phyloP scores from a whole-genome alignment of 371 early-diverging fungal species.

The Mucor lusitanicus region DNA sequence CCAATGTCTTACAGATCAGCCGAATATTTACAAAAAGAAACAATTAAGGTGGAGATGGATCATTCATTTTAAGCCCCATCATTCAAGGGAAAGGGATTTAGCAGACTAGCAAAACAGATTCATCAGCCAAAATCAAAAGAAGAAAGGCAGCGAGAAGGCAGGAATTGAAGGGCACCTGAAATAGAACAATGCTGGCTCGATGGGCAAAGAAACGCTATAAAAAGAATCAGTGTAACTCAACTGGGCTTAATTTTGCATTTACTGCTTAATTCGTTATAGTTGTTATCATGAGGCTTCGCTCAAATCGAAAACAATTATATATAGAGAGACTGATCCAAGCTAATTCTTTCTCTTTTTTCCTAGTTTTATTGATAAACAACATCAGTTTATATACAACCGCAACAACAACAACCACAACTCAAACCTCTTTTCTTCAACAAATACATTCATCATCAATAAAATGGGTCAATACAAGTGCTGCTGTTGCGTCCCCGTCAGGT shows the following conservation, averaged over 20 bases:
- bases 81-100: neutral
- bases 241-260: constrained; percentile 10
- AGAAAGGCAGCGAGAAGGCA: neutral
- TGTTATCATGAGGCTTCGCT: constrained; percentile 26
- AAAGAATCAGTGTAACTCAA: constrained; percentile 3
- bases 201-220: neutral
- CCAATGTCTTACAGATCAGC: neutral
- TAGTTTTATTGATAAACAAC: neutral
- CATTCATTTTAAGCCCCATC: neutral
- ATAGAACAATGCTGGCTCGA: neutral
- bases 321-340: constrained; percentile 2
- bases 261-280: neutral
- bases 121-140: neutral
- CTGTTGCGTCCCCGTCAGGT: constrained; percentile 31
- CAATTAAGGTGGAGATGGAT: neutral
- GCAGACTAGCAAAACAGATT: neutral
- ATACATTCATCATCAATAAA: constrained; percentile 2
- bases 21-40: constrained; percentile 1
- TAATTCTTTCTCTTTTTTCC: neutral
- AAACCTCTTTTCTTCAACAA: neutral
- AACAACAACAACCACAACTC: neutral
- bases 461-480: constrained; percentile 32
- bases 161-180: neutral
- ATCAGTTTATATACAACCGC: neutral
- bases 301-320: constrained; percentile 1